Conservation (phyloP, 208 protist species). For the Vickermania spadyakhi region DNA sequence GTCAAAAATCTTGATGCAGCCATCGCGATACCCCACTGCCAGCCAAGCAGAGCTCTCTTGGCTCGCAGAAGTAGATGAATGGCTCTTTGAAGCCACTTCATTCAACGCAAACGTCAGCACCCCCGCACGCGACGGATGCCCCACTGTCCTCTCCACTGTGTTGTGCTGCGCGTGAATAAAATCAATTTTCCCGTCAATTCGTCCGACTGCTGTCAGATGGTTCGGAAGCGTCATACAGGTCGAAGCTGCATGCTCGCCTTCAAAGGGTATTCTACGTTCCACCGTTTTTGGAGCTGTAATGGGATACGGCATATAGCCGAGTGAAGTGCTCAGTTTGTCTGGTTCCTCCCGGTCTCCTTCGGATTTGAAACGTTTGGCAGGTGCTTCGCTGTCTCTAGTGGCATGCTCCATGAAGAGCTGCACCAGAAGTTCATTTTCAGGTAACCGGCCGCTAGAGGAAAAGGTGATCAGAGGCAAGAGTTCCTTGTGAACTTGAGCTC, state of each 20-base stretch:
- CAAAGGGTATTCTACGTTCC: conserved; percentile 20
- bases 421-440: not conserved
- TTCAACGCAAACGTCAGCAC: conserved; percentile 1
- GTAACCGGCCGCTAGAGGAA: not conserved
- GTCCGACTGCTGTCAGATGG: conserved; percentile 38
- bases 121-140: not conserved
- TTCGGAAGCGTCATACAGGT: conserved; percentile 6
- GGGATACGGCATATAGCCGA: conserved; percentile 16
- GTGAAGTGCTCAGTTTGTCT: not conserved
- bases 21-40: conserved; percentile 71
- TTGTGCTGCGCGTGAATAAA: conserved; percentile 27
- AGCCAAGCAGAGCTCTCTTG: too few relatives aligned
- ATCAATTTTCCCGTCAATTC: conserved; percentile 47
- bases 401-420: not conserved
- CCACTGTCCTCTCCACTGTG: conserved; percentile 6
- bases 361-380: not conserved
- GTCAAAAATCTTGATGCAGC: conserved; percentile 78
- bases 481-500: not conserved
- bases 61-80: not conserved
- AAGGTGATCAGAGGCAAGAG: not conserved
- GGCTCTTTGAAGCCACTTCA: not conserved
- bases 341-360: not conserved
- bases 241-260: conserved; percentile 19
- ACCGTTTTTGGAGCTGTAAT: conserved; percentile 20
- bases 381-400: not conserved